phyloP scores from a whole-genome alignment of 768 basidiomycete species.

The Kockovaella imperatae region DNA sequence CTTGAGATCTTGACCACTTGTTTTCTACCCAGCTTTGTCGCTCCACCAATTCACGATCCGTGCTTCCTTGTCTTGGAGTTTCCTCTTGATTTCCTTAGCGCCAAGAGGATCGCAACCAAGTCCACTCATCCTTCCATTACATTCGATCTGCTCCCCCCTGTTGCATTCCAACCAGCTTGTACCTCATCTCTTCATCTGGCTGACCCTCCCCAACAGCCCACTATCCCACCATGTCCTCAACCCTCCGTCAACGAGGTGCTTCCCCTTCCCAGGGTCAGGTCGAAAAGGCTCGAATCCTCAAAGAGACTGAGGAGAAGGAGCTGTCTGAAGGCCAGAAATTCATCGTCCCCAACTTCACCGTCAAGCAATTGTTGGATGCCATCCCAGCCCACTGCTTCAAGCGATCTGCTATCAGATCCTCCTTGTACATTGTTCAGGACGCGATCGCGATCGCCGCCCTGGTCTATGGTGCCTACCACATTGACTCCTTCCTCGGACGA shows the following conservation, averaged over 20 bases:
- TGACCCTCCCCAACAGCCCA: too few species aligned
- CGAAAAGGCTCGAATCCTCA: constrained; percentile 29
- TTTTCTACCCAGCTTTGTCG: too few species aligned
- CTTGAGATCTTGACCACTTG: too few species aligned
- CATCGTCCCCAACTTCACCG: constrained; percentile 69
- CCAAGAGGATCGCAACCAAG: too few species aligned
- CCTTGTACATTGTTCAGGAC: constrained; percentile 71
- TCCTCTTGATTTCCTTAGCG: too few species aligned
- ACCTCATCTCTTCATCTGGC: too few species aligned
- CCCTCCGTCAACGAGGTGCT: constrained; percentile 17
- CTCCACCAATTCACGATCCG: too few species aligned
- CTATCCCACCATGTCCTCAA: not conserved
- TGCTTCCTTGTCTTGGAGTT: too few species aligned
- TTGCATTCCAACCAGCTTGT: too few species aligned
- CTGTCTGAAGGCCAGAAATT: constrained; percentile 39
- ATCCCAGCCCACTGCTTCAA: constrained; percentile 90
- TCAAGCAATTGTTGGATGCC: constrained; percentile 74
- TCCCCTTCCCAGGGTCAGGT: constrained; percentile 20
- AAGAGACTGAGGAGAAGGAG: constrained; percentile 35
- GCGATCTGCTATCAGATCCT: constrained; percentile 75
- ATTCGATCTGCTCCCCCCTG: too few species aligned
- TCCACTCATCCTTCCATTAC: too few species aligned
- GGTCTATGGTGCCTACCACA: constrained; percentile 60
- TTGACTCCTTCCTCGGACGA: constrained; percentile 52
- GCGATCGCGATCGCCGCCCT: constrained; percentile 58